Evolutionary conservation across 2,329 filamentous ascomycete genomes (phyloP).

Genomic region (Periconia sp.): DNA sequence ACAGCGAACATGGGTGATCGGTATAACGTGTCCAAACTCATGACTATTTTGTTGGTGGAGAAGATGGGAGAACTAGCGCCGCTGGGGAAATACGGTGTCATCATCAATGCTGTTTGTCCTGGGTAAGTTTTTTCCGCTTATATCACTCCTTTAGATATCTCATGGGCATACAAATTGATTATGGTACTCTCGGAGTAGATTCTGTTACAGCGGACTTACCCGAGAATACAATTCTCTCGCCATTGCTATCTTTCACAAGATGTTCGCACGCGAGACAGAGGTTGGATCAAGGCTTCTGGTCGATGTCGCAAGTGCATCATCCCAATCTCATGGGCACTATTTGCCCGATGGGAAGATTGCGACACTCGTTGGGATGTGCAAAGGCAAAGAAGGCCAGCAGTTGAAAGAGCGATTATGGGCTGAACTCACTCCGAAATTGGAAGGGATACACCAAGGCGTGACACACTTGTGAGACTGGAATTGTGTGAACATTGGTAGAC

Average conservation of each 20-base stretch:
- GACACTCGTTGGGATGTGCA: not conserved
- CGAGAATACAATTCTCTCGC: too few relatives aligned
- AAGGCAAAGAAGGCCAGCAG: not conserved
- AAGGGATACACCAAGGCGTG: too few relatives aligned
- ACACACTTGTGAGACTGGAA: too few relatives aligned
- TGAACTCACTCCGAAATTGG: too few relatives aligned
- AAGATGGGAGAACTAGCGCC: conserved; percentile 16
- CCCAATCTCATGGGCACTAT: conserved; percentile 45
- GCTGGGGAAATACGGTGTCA: conserved; percentile 20
- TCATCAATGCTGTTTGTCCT: conserved; percentile 36
- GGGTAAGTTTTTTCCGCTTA: conserved; percentile 14
- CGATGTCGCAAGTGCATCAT: conserved; percentile 37
- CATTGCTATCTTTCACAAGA: conserved; percentile 9
- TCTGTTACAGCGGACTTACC: too few relatives aligned
- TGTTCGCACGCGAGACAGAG: conserved; percentile 42
- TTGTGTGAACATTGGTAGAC: too few relatives aligned
- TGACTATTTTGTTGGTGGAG: conserved; percentile 28
- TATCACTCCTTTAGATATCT: too few relatives aligned
- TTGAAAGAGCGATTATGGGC: not conserved
- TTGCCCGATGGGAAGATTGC: conserved; percentile 38
- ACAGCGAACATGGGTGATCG: conserved; percentile 16
- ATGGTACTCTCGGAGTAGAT: too few relatives aligned
- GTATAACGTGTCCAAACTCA: conserved; percentile 32
- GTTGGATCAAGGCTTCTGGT: conserved; percentile 46
- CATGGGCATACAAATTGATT: too few relatives aligned